Evolutionary conservation across 2,329 filamentous ascomycete species (phyloP), one percentile per base, ranked within the genome.

Genomic region (Venturia asperata): DNA sequence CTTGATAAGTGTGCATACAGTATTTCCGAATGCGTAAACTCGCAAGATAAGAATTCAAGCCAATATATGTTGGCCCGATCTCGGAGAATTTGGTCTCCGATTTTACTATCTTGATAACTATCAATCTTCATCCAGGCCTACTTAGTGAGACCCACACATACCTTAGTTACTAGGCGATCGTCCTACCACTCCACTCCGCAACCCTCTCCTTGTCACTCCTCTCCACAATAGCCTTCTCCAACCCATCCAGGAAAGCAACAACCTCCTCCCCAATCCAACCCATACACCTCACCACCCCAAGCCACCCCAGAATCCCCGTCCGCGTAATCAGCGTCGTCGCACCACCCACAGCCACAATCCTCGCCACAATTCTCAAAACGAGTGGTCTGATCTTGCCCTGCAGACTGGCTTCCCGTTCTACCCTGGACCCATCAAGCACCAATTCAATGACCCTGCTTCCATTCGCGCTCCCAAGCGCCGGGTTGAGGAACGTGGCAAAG

Each of bases 291-390:
- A 62, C 58, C 11, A 30, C 61, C 5, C 30, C 82, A 10, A 93
- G 79, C 92, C 91, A 96, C 69, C 83, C 87, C 64, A 93, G 74
- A 24, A 89, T 78, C 19, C 89, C 90, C 55, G 88, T 87, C 65
- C 92, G 81, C 0, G 91, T 95, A 45, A 91, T 82, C 58, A 96
- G 79, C n/a, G 89, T 93, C 5, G 87, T 90, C 74, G 89, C 91
- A 0, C 90, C 91, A 1, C 84, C 86, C 39, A 86, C 83, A 41
- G 92, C 83, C 58, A 81, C 82, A 0, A 85, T 86, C 2, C 64
- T 63, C 7, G 19, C 27, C n/a, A 66, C 41, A 21, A 66, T 19
- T 24, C 39, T 45, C 27, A 66, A 9, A 5, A 66, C 47, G 0
- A 66, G 27, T 34, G 64, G 45, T 43, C 64, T 42, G 13, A 63